Evolutionary conservation across 1,139 yeast genomes (phyloP), one percentile per base, ranked within the genome.

Genomic region (Insectozyma bohioensis): DNA sequence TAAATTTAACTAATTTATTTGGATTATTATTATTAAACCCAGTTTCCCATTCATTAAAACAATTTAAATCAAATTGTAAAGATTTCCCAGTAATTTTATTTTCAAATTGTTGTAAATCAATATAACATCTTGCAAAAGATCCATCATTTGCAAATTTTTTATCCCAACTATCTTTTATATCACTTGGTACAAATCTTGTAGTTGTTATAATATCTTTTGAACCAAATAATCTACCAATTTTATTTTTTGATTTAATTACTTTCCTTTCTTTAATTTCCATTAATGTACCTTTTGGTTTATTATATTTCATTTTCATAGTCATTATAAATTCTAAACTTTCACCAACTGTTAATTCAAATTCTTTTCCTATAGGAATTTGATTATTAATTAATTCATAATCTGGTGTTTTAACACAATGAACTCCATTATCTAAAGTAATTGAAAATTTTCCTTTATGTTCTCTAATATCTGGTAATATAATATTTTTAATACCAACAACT

Each of bases 11-110:
- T 10, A 21, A 30, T 17, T 34, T 28, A 12, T 35, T 30, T 21
- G 52, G 49, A 13, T 49, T 49, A 15, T 24, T 30, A n/a, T 23
- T 26, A 15, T 24, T 25, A 11, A 56, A 54, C 24, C 53, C 50
- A 4, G 66, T 65, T 33, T 80, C 84, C 97, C 97, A 90, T 54
- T 87, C 95, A 51, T 87, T 87, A 56, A 76, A 76, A 49, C 92
- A 74, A 11, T 79, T 75, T 37, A 86, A 57, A 34, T 72, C 72
- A 48, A 78, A 73, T 32, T 66, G 66, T 27, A 66, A 63, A 0
- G 78, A 67, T 33, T 62, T 60, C 17, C 85, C 84, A 12, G 72
- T 74, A 20, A 82, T 63, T 26, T 67, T 68, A 16, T 65, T 58
- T 47, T 79, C 80, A 47, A 75, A 75, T 41, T 78, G 79, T 26